These are phyloP conservation scores for Ceriops tagal DNA, from an alignment of 345 rosid genomes.

Conservation along the genomic window DNA sequence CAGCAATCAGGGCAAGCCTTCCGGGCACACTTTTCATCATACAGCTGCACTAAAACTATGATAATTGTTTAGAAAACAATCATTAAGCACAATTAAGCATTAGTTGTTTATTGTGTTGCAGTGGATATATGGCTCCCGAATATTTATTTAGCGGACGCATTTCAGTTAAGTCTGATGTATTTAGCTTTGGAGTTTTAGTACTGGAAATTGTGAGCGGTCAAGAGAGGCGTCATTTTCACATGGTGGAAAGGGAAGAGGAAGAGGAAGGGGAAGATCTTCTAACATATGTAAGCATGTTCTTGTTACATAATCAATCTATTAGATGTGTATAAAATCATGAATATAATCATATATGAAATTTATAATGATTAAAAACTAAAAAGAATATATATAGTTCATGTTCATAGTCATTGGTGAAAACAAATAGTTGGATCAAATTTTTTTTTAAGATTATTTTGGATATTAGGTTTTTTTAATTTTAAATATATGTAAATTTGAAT, in stretches of 20 bases:
- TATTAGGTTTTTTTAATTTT: no score
- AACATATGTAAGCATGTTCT: constrained; percentile 24
- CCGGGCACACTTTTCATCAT: not conserved
- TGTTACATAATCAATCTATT: not conserved
- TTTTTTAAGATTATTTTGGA: no score
- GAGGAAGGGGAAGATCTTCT: constrained; percentile 19
- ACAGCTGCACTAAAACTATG: no score
- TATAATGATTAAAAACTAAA: no score
- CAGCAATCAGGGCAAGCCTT: not conserved
- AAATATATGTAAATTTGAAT: no score
- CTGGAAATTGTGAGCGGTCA: constrained; percentile 29
- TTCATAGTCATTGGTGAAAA: no score
- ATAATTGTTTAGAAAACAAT: no score
- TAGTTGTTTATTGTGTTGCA: constrained; percentile 10
- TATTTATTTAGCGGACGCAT: constrained; percentile 29
- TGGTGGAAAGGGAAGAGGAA: not conserved
- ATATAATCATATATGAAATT: not conserved
- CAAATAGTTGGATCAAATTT: no score
- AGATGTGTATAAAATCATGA: not conserved
- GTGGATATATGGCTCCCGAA: constrained; percentile 49
- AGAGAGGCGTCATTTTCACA: constrained; percentile 4
- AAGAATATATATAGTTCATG: no score
- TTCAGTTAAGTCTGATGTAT: constrained; percentile 39
- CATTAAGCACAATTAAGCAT: not conserved
- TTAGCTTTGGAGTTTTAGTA: constrained; percentile 35